Evolutionary conservation across 169 alveolate species (phyloP).

Genomic region (Cryptosporidium xiaoi): DNA sequence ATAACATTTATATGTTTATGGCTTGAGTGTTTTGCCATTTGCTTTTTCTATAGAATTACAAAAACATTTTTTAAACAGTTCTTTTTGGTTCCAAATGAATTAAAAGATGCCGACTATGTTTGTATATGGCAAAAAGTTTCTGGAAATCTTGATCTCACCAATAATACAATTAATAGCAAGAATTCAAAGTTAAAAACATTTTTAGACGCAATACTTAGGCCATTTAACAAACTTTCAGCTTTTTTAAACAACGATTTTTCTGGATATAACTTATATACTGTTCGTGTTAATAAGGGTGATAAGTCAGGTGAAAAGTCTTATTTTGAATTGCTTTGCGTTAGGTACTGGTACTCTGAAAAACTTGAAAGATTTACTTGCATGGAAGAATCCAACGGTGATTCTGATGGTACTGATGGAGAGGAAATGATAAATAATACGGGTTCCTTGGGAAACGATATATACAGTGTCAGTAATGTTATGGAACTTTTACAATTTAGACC

Average conservation of each 20-base stretch:
- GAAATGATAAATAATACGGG: slow-evolving; percentile 22
- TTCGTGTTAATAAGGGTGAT: neutral
- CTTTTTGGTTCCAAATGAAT: slow-evolving; percentile 10
- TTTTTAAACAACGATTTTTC: slow-evolving; percentile 27
- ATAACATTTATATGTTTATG: slow-evolving; percentile 33
- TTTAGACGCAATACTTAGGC: slow-evolving; percentile 1
- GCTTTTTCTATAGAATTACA: slow-evolving; percentile 33
- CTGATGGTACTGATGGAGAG: neutral
- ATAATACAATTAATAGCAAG: neutral
- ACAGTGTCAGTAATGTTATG: slow-evolving; percentile 16
- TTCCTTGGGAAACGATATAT: slow-evolving; percentile 34
- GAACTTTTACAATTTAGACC: slow-evolving; percentile 39
- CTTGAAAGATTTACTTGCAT: slow-evolving; percentile 20
- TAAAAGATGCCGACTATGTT: slow-evolving; percentile 35
- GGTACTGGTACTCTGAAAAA: slow-evolving; percentile 67
- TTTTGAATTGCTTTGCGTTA: slow-evolving; percentile 62
- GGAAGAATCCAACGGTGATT: slow-evolving; percentile 12
- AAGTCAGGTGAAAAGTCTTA: slow-evolving; percentile 1
- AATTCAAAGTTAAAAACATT: slow-evolving; percentile 1
- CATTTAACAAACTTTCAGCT: slow-evolving; percentile 30
- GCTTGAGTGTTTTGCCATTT: slow-evolving; percentile 39
- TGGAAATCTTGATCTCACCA: neutral
- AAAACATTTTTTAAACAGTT: slow-evolving; percentile 15
- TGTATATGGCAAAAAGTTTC: slow-evolving; percentile 22
- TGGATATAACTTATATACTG: slow-evolving; percentile 19